phyloP scores from a whole-genome alignment of 495 filamentous ascomycete genomes.

The Haplographium delicatum region DNA sequence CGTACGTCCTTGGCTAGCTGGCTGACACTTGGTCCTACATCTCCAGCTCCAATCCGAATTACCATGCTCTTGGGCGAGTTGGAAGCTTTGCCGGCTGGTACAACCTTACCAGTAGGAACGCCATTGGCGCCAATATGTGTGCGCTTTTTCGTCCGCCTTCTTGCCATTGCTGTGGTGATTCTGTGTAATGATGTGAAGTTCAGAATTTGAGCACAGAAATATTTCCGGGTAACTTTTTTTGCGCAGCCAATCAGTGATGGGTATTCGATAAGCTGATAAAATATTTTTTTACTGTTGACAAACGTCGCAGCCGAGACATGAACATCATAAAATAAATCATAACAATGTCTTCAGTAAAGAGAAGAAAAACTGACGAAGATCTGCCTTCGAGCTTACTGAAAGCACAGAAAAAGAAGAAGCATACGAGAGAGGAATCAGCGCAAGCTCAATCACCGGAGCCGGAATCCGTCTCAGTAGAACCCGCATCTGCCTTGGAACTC shows the following conservation, averaged over 20 bases:
- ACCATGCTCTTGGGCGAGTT: slow-evolving; percentile 89
- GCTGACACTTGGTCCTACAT: slow-evolving; percentile 85
- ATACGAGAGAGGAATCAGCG: background rate
- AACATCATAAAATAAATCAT: background rate
- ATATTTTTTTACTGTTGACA: slow-evolving; percentile 16
- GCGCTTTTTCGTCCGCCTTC: slow-evolving; percentile 78
- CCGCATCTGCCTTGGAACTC: background rate
- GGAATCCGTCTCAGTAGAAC: background rate
- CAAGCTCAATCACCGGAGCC: slow-evolving; percentile 14
- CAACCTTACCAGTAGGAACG: slow-evolving; percentile 30
- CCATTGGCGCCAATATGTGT: slow-evolving; percentile 72
- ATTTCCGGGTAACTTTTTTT: slow-evolving; percentile 8
- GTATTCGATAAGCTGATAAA: slow-evolving; percentile 24
- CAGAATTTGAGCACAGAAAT: slow-evolving; percentile 16
- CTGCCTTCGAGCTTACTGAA: slow-evolving; percentile 4
- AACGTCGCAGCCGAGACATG: background rate
- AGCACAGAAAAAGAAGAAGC: slow-evolving; percentile 17
- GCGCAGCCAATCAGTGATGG: slow-evolving; percentile 18
- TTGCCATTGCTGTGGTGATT: slow-evolving; percentile 57
- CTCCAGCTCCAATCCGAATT: slow-evolving; percentile 89
- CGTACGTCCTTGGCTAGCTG: slow-evolving; percentile 91
- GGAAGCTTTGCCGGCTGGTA: slow-evolving; percentile 10
- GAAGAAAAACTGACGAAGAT: slow-evolving; percentile 22
- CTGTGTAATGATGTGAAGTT: slow-evolving; percentile 7
- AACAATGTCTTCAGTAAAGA: slow-evolving; percentile 26